phyloP scores from a whole-genome alignment of 2,329 filamentous ascomycete species.

The Pseudogymnoascus sp. region DNA sequence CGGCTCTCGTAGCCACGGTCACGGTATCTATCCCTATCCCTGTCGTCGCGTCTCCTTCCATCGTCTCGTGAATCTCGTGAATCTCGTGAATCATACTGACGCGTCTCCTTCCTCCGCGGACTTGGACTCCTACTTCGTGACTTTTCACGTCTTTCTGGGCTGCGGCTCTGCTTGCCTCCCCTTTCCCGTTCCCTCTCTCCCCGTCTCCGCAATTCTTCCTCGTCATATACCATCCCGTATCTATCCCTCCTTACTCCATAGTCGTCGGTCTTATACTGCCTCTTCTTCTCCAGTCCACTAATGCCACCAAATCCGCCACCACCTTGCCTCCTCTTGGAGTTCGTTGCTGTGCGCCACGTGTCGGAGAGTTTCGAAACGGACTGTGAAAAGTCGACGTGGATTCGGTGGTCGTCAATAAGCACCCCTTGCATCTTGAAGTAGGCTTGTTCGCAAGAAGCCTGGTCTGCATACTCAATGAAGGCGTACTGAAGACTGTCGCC shows the following conservation, averaged over 20 bases:
- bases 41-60: conserved; percentile 11
- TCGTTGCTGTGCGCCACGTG: conserved; percentile 79
- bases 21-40: conserved; percentile 19
- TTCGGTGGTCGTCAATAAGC: conserved; percentile 91
- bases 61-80: conserved; percentile 20
- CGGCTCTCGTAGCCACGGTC: conserved; percentile 11
- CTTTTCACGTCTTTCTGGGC: conserved; percentile 29
- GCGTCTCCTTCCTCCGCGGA: conserved; percentile 15
- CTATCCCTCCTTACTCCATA: conserved; percentile 35
- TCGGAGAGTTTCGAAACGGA: conserved; percentile 83
- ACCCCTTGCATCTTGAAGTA: conserved; percentile 99
- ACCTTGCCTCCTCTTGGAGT: conserved; percentile 60
- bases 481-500: conserved; percentile 95
- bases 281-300: conserved; percentile 75
- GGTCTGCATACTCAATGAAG: conserved; percentile 93
- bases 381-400: conserved; percentile 98
- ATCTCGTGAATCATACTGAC: conserved; percentile 17
- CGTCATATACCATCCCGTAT: conserved; percentile 78
- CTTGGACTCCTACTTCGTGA: conserved; percentile 28
- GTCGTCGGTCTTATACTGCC: conserved; percentile 64
- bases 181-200: conserved; percentile 34
- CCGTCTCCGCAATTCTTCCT: conserved; percentile 54
- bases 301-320: conserved; percentile 87
- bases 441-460: conserved; percentile 84
- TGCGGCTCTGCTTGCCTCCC: conserved; percentile 38